Base-by-base conservation (phyloP, 1,139 yeast species). In the Scheffersomyces parashehatae region DNA sequence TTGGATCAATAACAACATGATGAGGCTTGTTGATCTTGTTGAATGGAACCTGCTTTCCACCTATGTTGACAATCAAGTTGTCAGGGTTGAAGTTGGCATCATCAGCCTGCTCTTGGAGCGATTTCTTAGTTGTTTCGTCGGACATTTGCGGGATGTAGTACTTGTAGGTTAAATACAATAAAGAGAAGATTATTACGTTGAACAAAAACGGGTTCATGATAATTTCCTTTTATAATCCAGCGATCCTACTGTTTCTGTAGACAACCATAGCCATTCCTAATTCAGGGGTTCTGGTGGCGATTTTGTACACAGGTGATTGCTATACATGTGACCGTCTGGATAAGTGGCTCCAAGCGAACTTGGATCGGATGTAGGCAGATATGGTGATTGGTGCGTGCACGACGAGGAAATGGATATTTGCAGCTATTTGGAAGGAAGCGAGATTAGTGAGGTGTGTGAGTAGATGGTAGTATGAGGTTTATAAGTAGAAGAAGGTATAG, bases 11-110 rank as follows among this genome's bases (percentile, higher is more conserved):
- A 6, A 73, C 64, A 20, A 64, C 75, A 28, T 66, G 51, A 53
- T 73, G 79, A 3, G 79, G 79, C 50, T 70, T 72, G 54, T 64
- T 70, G 47, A 74, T 65, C 39, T 48, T 52, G 39, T 53, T 58
- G 44, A 68, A 64, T 5, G 77, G 79, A 11, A 74, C 75, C 41
- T 50, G 53, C 44, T 57, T 61, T 35, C 73, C 74, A 9, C 73
- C 74, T 34, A 73, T 54, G 41, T 71, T 54, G 20, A 74, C 62
- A 24, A 59, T 46, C 29, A 68, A 45, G 29, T 68, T 50, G 39
- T 47, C 35, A 9, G 48, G 46, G 15, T 57, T 51, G 30, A 55
- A 48, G 39, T 50, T 43, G 28, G 50, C 39, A 28, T 47, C 41
- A 38, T 55, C 57, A 26, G 43, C 30, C 33, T 56, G 56, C 43